Percentiles rank a stretch among this genome's conserved stretches.
Evolutionary conservation across 2,329 filamentous ascomycete genomes (phyloP).

Genomic region (Thielaviopsis musarum): DNA sequence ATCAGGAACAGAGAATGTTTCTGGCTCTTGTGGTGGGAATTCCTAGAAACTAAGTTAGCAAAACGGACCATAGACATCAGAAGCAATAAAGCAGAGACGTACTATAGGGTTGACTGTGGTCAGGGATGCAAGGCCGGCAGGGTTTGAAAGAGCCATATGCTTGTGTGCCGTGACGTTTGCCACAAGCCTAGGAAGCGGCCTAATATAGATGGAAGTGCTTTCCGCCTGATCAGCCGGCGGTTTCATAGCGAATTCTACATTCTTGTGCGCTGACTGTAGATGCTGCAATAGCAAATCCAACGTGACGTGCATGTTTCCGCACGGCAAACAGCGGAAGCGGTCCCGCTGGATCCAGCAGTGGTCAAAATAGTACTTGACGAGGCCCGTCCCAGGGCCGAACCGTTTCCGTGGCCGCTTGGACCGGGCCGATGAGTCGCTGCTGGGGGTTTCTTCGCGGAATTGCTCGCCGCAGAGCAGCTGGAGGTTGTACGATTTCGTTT

Average conservation of each 20-base stretch:
- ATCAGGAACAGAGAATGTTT: conserved; percentile 31
- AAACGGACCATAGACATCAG: background rate
- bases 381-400: conserved; percentile 16
- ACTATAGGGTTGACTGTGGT: background rate
- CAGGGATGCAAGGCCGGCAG: background rate
- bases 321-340: conserved; percentile 33
- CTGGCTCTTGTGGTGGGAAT: conserved; percentile 4
- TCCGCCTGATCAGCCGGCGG: conserved; percentile 28
- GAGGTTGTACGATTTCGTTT: conserved; percentile 31
- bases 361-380: conserved; percentile 29
- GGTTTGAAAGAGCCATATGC: background rate
- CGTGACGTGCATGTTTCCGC: conserved; percentile 29
- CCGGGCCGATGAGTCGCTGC: background rate
- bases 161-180: background rate
- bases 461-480: conserved; percentile 35
- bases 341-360: conserved; percentile 30
- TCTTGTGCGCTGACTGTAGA: conserved; percentile 17
- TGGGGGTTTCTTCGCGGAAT: background rate
- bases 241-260: background rate
- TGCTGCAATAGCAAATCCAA: conserved; percentile 33
- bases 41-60: background rate
- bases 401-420: background rate
- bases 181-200: background rate
- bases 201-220: conserved; percentile 17
- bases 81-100: background rate